A percentile compares a stretch with the other conserved stretches of the same genome.
These are phyloP conservation scores for Plenodomus biglobosus DNA, from an alignment of 2,329 filamentous ascomycete species.

Conservation along the genomic window DNA sequence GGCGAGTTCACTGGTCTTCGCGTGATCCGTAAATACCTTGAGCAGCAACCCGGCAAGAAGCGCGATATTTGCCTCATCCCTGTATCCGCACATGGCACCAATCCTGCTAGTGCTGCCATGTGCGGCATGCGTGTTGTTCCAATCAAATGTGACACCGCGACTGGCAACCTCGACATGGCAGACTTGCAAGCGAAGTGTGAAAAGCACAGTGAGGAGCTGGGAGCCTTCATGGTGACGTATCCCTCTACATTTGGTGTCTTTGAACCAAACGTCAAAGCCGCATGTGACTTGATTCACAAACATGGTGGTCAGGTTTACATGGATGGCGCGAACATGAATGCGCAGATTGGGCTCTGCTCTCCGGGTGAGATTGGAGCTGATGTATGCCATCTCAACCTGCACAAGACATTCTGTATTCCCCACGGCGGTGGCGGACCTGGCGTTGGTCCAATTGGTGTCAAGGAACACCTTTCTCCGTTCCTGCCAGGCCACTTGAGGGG, in stretches of 20 bases:
- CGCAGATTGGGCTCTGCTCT: conserved; percentile 92
- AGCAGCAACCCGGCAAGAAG: conserved; percentile 65
- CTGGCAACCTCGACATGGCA: conserved; percentile 83
- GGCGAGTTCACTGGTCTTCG: conserved; percentile 91
- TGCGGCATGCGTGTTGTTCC: conserved; percentile 91
- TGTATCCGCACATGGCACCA: conserved; percentile 92
- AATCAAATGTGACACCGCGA: conserved; percentile 84
- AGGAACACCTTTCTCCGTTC: conserved; percentile 73
- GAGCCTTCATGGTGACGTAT: conserved; percentile 96
- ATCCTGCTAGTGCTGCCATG: conserved; percentile 94
- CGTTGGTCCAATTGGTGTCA: conserved; percentile 91
- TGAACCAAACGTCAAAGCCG: conserved; percentile 83
- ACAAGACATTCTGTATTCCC: conserved; percentile 99
- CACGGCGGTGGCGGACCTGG: conserved; percentile 93
- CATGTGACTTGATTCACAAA: conserved; percentile 80
- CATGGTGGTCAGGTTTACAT: conserved; percentile 95
- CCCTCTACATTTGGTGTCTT: conserved; percentile 95
- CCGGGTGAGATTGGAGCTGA: conserved; percentile 94
- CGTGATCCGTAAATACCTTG: conserved; percentile 81
- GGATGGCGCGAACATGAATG: conserved; percentile 99
- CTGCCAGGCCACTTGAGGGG: conserved; percentile 71
- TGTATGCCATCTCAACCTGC: conserved; percentile 94
- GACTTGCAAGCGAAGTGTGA: conserved; percentile 88
- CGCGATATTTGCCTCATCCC: conserved; percentile 93
- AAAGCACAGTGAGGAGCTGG: conserved; percentile 81